These are phyloP conservation scores for Erodium texanum DNA, from an alignment of 441 rosid species.

Conservation along the genomic window DNA sequence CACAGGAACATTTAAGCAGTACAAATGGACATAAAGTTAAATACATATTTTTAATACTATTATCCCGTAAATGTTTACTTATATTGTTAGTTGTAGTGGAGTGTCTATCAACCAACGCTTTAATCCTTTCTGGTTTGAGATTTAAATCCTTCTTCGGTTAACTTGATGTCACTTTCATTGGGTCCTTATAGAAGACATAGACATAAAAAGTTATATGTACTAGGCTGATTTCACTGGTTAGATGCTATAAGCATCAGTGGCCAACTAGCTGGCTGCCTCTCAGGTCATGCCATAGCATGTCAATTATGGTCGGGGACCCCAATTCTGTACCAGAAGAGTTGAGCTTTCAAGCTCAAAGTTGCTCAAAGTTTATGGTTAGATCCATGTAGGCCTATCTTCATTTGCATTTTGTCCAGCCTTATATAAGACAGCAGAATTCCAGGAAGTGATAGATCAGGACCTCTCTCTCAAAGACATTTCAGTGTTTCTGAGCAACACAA, in stretches of 20 bases:
- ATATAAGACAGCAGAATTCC: neutral
- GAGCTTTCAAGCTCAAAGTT: constrained; percentile 8
- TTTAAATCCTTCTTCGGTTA: neutral
- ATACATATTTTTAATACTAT: neutral
- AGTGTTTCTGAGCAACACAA: constrained; percentile 6
- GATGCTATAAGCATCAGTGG: constrained; percentile 4
- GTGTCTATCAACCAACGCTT: constrained; percentile 1
- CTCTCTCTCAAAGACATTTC: neutral
- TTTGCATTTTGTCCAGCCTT: constrained; percentile 4
- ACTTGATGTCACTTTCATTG: neutral
- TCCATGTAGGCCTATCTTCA: constrained; percentile 7
- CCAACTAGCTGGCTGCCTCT: constrained; percentile 6
- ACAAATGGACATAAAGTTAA: neutral
- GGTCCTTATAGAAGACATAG: neutral
- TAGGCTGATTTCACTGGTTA: constrained; percentile 4
- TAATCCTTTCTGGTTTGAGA: neutral
- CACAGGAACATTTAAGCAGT: neutral
- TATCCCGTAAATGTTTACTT: neutral
- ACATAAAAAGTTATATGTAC: neutral
- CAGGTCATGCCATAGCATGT: constrained; percentile 3
- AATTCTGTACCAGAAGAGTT: constrained; percentile 2
- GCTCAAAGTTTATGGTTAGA: constrained; percentile 2
- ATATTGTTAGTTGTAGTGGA: neutral
- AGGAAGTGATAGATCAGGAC: constrained; percentile 7
- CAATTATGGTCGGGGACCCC: neutral